Conservation (phyloP, 2,329 filamentous ascomycete species). For the Fusarium sp. region DNA sequence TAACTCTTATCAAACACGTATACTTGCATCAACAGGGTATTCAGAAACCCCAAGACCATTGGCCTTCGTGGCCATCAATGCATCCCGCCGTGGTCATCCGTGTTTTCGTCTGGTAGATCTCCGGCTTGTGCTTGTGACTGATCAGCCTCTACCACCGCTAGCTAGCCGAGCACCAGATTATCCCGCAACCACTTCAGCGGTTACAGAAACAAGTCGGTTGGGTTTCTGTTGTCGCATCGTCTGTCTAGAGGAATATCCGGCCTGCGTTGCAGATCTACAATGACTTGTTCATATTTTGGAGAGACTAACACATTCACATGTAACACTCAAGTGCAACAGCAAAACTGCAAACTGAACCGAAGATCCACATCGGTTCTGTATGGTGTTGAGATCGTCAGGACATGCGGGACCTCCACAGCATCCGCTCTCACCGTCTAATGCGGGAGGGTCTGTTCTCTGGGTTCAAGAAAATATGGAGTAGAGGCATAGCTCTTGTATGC, state of each 20-base stretch:
- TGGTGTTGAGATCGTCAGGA: slow-evolving; percentile 30
- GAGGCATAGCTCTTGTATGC: too few species aligned
- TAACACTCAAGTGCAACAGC: slow-evolving; percentile 20
- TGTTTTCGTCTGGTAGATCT: slow-evolving; percentile 16
- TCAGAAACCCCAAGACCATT: slow-evolving; percentile 1
- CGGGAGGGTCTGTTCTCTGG: slow-evolving; percentile 5
- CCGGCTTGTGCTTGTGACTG: neutral
- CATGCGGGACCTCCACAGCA: slow-evolving; percentile 24
- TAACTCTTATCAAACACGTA: slow-evolving; percentile 28
- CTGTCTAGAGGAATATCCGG: neutral
- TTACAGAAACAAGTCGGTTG: slow-evolving; percentile 6
- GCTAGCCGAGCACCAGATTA: slow-evolving; percentile 13
- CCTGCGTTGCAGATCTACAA: neutral
- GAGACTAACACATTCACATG: slow-evolving; percentile 32
- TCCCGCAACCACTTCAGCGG: slow-evolving; percentile 13
- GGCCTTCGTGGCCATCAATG: slow-evolving; percentile 11
- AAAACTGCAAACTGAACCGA: slow-evolving; percentile 12
- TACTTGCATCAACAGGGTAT: slow-evolving; percentile 12
- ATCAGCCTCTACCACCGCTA: slow-evolving; percentile 16
- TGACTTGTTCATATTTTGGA: neutral
- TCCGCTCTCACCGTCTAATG: slow-evolving; percentile 37
- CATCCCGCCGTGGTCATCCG: slow-evolving; percentile 7
- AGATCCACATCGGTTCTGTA: slow-evolving; percentile 34
- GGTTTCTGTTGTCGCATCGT: neutral
- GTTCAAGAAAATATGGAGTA: too few species aligned